Conservation (phyloP, 768 basidiomycete species). For the Russula brevipes region DNA sequence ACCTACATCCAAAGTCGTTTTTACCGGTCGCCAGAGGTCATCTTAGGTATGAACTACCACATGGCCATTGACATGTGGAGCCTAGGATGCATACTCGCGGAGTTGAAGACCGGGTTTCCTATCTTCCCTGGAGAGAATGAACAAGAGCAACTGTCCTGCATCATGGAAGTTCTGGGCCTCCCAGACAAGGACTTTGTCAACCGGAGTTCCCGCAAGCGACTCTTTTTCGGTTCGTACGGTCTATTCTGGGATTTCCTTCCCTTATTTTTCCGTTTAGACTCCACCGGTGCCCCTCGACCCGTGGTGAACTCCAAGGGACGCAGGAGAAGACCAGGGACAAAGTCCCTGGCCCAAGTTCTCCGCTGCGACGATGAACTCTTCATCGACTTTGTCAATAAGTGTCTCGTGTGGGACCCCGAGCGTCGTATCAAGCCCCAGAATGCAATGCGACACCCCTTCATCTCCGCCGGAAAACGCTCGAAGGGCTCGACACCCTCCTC, state of each 20-base stretch:
- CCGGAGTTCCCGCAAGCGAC: constrained; percentile 84
- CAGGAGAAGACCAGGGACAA: constrained; percentile 84
- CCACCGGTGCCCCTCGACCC: constrained; percentile 86
- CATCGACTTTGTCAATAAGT: constrained; percentile 94
- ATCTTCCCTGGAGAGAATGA: constrained; percentile 99
- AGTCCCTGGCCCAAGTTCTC: constrained; percentile 83
- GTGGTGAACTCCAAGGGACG: constrained; percentile 97
- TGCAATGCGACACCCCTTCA: constrained; percentile 87
- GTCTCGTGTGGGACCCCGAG: constrained; percentile 98
- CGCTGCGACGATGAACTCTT: constrained; percentile 93
- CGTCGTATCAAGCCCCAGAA: constrained; percentile 89
- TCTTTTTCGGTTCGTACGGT: constrained; percentile 81
- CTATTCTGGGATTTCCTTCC: not conserved
- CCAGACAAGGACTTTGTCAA: constrained; percentile 96
- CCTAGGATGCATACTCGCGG: constrained; percentile 95
- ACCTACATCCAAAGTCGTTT: constrained; percentile 99
- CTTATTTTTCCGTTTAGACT: constrained; percentile 48
- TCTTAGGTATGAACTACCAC: constrained; percentile 97
- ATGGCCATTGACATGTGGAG: constrained; percentile 99
- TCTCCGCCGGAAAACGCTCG: constrained; percentile 54
- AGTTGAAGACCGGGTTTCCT: constrained; percentile 94
- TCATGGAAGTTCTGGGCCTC: constrained; percentile 97
- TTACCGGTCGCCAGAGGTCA: constrained; percentile 99
- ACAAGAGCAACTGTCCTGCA: constrained; percentile 95
- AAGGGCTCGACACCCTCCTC: constrained; percentile 43